Evolutionary conservation across 495 filamentous ascomycete genomes (phyloP).

Genomic region (Gamarada debralockiae): DNA sequence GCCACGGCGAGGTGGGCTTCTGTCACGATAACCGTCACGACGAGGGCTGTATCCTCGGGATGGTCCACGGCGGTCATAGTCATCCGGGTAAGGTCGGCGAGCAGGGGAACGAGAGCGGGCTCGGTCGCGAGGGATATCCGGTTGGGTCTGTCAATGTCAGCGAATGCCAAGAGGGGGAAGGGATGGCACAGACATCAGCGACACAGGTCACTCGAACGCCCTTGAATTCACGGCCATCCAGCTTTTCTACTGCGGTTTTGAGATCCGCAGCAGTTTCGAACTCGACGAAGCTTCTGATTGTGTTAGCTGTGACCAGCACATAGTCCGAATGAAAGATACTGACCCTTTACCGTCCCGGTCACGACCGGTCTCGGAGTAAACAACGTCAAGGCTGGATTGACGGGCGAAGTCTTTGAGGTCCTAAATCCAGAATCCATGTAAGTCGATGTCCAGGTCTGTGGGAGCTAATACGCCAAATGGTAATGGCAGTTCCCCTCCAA

Average conservation of each 20-base stretch:
- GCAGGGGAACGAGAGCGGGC: conserved; percentile 76
- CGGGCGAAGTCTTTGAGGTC: conserved; percentile 99
- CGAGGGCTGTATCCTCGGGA: conserved; percentile 72
- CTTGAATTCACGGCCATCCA: conserved; percentile 90
- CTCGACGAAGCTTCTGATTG: conserved; percentile 77
- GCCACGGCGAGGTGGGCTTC: conserved; percentile 72
- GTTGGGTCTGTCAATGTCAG: conserved; percentile 36
- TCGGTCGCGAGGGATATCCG: conserved; percentile 68
- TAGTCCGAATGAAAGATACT: conserved; percentile 32
- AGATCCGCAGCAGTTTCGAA: conserved; percentile 91
- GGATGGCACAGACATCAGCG: conserved; percentile 64
- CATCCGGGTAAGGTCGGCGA: conserved; percentile 65
- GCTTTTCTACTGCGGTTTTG: conserved; percentile 85
- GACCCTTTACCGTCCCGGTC: conserved; percentile 93
- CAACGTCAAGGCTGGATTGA: conserved; percentile 92
- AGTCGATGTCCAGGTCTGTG: conserved; percentile 48
- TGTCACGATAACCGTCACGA: conserved; percentile 81
- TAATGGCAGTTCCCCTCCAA: conserved; percentile 19
- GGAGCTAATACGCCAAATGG: conserved; percentile 21
- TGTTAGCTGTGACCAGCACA: conserved; percentile 22
- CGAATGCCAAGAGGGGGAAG: neutral
- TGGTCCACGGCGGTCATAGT: conserved; percentile 74
- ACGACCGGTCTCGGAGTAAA: conserved; percentile 94
- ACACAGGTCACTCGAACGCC: conserved; percentile 76
- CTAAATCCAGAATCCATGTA: conserved; percentile 65